These are phyloP conservation scores for Pezizomycotina sp. DNA, from an alignment of 2,329 filamentous ascomycete species.

Conservation along the genomic window DNA sequence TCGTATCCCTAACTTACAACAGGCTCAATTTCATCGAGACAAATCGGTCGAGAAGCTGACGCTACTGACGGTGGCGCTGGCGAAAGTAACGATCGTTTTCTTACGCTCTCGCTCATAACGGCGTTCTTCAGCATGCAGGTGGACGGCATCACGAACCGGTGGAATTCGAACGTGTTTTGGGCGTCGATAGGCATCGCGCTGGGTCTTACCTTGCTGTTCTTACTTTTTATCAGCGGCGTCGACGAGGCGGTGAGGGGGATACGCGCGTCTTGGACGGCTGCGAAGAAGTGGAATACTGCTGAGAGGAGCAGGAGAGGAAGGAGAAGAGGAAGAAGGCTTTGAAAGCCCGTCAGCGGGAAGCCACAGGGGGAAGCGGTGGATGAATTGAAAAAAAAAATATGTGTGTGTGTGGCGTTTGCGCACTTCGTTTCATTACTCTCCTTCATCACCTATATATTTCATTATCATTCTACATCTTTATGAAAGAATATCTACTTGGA, in stretches of 20 bases:
- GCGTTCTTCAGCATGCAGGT: constrained; percentile 36
- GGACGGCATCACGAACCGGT: constrained; percentile 19
- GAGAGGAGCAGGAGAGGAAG: constrained; percentile 7
- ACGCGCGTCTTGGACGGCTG: too few relatives aligned
- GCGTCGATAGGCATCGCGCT: constrained; percentile 9
- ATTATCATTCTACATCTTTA: neutral
- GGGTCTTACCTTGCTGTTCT: constrained; percentile 12
- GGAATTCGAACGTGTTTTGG: constrained; percentile 12
- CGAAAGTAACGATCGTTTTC: constrained; percentile 38
- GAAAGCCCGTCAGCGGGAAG: constrained; percentile 1
- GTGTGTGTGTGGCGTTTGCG: too few relatives aligned
- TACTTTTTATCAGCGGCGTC: constrained; percentile 13
- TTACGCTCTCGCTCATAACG: constrained; percentile 37
- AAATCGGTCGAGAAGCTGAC: constrained; percentile 36
- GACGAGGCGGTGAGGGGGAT: constrained; percentile 7
- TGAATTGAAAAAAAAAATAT: too few relatives aligned
- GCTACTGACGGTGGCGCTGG: constrained; percentile 35
- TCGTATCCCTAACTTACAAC: constrained; percentile 38
- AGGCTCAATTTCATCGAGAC: constrained; percentile 38
- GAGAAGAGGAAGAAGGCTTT: constrained; percentile 4
- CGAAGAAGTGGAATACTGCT: constrained; percentile 6
- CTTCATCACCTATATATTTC: neutral
- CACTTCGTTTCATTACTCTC: too few relatives aligned
- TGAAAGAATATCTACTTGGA: neutral
- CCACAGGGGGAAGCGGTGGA: neutral